A percentile compares a stretch with the other conserved stretches of the same genome.
phyloP scores from a whole-genome alignment of 768 basidiomycete species.

The Tylopilus plumbeoviolaceoides region DNA sequence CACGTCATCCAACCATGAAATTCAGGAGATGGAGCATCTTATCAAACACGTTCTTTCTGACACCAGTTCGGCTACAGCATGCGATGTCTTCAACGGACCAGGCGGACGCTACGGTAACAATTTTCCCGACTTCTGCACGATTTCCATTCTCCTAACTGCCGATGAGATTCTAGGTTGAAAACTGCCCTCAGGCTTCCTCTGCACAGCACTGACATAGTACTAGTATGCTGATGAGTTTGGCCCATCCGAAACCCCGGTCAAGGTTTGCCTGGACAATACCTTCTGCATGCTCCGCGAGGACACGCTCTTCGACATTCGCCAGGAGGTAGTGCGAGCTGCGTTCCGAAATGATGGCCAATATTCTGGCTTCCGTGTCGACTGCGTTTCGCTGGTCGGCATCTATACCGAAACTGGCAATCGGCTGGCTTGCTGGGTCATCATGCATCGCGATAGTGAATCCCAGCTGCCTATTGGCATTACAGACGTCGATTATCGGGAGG shows the following conservation, averaged over 20 bases:
- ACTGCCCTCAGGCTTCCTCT: constrained; percentile 48
- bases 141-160: constrained; percentile 58
- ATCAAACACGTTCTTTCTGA: constrained; percentile 42
- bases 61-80: constrained; percentile 16
- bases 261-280: constrained; percentile 56
- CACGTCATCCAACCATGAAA: constrained; percentile 24
- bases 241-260: constrained; percentile 30
- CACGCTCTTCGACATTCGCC: constrained; percentile 53
- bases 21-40: constrained; percentile 34
- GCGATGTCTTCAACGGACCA: constrained; percentile 30
- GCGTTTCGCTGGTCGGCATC: too few relatives aligned
- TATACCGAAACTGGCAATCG: too few relatives aligned
- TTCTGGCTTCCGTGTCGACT: too few relatives aligned
- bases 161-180: constrained; percentile 49
- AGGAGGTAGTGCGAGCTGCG: constrained; percentile 49
- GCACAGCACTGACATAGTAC: too few relatives aligned
- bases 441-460: too few relatives aligned
- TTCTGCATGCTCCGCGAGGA: constrained; percentile 65
- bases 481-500: too few relatives aligned
- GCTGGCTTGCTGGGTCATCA: too few relatives aligned
- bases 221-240: constrained; percentile 10
- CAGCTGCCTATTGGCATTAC: too few relatives aligned
- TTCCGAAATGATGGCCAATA: too few relatives aligned
- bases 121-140: constrained; percentile 49
- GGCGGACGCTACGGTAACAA: constrained; percentile 74